Conservation (phyloP, 305 asterid genomes). For the Solanum hybrid region DNA sequence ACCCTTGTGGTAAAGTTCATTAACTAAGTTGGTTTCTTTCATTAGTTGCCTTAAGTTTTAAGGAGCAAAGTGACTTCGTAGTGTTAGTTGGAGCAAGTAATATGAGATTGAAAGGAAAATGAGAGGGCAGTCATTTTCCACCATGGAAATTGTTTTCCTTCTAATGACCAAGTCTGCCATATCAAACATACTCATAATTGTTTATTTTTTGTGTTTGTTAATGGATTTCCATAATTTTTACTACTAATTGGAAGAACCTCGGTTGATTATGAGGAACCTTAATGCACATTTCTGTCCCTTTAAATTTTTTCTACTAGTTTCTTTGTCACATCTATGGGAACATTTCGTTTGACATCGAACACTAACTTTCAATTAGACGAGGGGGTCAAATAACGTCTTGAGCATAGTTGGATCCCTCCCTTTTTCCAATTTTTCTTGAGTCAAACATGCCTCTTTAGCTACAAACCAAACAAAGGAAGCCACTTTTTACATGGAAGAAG, state of each 20-base stretch:
- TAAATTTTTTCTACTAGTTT: background rate
- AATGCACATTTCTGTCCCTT: background rate
- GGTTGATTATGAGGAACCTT: background rate
- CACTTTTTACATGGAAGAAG: background rate
- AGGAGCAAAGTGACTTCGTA: background rate
- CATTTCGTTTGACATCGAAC: background rate
- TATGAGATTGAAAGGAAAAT: background rate
- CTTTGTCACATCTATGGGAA: background rate
- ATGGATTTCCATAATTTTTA: background rate
- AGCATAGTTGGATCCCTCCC: background rate
- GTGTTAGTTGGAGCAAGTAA: background rate
- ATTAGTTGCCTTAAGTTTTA: background rate
- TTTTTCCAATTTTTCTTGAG: background rate
- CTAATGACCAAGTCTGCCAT: background rate
- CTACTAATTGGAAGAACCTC: background rate
- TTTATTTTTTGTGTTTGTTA: background rate
- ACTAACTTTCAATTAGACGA: background rate
- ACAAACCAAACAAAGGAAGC: background rate
- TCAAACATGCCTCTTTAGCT: background rate
- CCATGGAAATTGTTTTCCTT: background rate
- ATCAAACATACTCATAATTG: background rate
- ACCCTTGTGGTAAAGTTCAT: slow-evolving; percentile 9
- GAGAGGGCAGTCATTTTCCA: background rate
- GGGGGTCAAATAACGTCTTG: background rate
- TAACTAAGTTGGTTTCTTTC: background rate